A percentile compares a stretch with the other conserved stretches of the same genome.
Evolutionary conservation across 768 basidiomycete genomes (phyloP).

Genomic region (Lentinula edodes): DNA sequence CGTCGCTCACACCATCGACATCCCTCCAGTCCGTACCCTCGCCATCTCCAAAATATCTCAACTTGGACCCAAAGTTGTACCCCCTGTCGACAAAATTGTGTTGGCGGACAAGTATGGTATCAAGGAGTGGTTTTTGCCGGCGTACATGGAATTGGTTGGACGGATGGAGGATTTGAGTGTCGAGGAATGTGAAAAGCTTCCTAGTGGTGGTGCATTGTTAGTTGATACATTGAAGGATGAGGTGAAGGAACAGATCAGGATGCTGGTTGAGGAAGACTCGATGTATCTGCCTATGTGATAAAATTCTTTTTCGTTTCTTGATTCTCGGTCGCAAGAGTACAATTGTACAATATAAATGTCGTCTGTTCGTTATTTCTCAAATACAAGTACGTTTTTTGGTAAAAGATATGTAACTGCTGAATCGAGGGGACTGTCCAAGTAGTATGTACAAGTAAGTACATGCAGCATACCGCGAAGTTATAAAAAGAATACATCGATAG

Average conservation of each 20-base stretch:
- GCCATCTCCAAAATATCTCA: constrained; percentile 21
- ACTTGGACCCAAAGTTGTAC: neutral
- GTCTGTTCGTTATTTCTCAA: no score
- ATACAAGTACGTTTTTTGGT: no score
- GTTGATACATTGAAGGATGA: neutral
- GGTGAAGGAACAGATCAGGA: neutral
- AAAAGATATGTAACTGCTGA: no score
- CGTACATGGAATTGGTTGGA: constrained; percentile 13
- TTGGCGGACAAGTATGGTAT: constrained; percentile 10
- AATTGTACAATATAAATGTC: no score
- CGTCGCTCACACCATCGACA: constrained; percentile 14
- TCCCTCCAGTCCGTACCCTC: constrained; percentile 13
- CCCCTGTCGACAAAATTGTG: constrained; percentile 9
- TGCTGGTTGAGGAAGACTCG: no score
- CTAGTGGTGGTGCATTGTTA: neutral
- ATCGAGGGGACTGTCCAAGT: no score
- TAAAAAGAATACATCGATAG: no score
- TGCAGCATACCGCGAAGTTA: no score
- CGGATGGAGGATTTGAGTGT: constrained; percentile 9
- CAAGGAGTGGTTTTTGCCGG: constrained; percentile 13
- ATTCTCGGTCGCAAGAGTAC: no score
- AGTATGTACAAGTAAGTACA: no score
- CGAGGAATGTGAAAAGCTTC: neutral
- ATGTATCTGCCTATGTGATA: no score
- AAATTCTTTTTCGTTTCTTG: no score